Evolutionary conservation across 805 yeast genomes (phyloP).

Genomic region (Henningerozyma blattae): DNA sequence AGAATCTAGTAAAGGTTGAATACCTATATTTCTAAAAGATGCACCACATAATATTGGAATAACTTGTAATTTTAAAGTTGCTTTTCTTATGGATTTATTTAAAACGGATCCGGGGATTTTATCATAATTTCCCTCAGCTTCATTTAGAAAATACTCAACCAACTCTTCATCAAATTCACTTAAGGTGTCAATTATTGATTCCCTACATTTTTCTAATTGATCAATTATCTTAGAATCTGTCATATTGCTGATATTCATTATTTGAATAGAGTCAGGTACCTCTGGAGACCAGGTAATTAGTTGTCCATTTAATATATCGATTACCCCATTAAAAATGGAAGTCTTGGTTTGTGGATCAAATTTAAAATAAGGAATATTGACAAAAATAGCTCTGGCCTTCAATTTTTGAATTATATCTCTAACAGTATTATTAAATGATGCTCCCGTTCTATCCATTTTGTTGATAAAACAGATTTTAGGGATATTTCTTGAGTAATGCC

Average conservation of each 20-base stretch:
- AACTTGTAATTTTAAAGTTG: slow-evolving; percentile 45
- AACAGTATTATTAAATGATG: slow-evolving; percentile 85
- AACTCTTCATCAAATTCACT: slow-evolving; percentile 74
- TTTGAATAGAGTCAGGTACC: slow-evolving; percentile 15
- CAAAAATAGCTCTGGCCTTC: slow-evolving; percentile 57
- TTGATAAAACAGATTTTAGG: slow-evolving; percentile 78
- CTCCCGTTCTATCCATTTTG: slow-evolving; percentile 95
- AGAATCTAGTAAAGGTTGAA: slow-evolving; percentile 86
- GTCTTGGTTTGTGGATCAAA: slow-evolving; percentile 23
- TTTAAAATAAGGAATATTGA: slow-evolving; percentile 68
- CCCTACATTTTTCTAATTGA: slow-evolving; percentile 47
- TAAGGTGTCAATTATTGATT: slow-evolving; percentile 70
- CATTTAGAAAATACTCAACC: slow-evolving; percentile 65
- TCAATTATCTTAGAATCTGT: slow-evolving; percentile 26
- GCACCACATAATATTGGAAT: slow-evolving; percentile 89
- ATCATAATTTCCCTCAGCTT: slow-evolving; percentile 53
- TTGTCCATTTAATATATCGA: slow-evolving; percentile 46
- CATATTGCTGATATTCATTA: slow-evolving; percentile 47
- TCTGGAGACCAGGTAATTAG: slow-evolving; percentile 34
- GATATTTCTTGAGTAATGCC: slow-evolving; percentile 74
- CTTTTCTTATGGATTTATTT: slow-evolving; percentile 47
- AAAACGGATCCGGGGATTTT: slow-evolving; percentile 44
- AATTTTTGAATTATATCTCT: slow-evolving; percentile 69
- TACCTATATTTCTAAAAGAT: slow-evolving; percentile 84
- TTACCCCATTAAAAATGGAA: slow-evolving; percentile 38